A percentile compares a stretch with the other conserved stretches of the same genome.
These are phyloP conservation scores for Eleusine indica DNA, from an alignment of 176 grass and related monocot species.

Conservation along the genomic window DNA sequence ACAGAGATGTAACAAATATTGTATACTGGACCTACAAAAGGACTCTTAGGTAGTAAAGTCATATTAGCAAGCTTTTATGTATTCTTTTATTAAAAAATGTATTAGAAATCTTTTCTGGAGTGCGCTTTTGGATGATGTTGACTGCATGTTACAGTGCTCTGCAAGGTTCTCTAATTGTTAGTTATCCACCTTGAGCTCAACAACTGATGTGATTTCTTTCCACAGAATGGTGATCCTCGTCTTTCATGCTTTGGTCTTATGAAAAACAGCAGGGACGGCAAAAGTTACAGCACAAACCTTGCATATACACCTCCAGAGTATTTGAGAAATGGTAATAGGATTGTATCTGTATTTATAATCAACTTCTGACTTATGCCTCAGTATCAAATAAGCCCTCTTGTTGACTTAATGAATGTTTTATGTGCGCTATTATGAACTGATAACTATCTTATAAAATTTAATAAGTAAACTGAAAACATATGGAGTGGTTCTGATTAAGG, in stretches of 20 bases:
- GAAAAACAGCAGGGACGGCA: constrained; percentile 98
- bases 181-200: constrained; percentile 3
- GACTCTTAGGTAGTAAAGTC: background rate
- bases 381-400: constrained; percentile 11
- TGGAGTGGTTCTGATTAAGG: background rate
- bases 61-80: background rate
- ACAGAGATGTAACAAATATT: constrained; percentile 16
- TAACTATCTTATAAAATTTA: background rate
- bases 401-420: constrained; percentile 1
- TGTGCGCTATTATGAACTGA: background rate
- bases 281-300: constrained; percentile 99
- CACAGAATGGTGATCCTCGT: constrained; percentile 88
- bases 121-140: background rate
- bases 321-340: constrained; percentile 85
- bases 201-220: constrained; percentile 26
- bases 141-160: background rate
- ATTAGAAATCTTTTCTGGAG: background rate
- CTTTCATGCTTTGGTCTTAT: constrained; percentile 97
- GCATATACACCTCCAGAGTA: constrained; percentile 98
- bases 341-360: background rate
- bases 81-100: background rate
- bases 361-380: background rate
- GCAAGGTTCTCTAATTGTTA: background rate
- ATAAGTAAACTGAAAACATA: background rate
- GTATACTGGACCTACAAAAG: background rate